Percentiles rank a stretch among this genome's conserved stretches.
phyloP scores from a whole-genome alignment of 2,329 filamentous ascomycete genomes.

The Paecilomyces sp. region DNA sequence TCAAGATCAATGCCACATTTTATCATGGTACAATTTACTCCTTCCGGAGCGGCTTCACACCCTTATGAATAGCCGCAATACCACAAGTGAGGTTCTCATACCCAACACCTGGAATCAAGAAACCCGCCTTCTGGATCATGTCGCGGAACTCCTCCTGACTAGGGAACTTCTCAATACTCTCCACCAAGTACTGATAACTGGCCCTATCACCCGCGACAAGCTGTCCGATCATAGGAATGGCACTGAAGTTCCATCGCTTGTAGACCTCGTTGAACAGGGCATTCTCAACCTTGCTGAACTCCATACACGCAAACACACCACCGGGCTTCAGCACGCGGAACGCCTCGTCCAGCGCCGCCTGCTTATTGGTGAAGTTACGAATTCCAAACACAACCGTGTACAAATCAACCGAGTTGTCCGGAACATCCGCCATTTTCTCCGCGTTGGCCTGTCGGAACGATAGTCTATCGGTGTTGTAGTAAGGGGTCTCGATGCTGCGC shows the following conservation, averaged over 20 bases:
- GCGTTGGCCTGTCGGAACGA: slow-evolving; percentile 86
- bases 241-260: slow-evolving; percentile 91
- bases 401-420: slow-evolving; percentile 70
- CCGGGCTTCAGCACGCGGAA: slow-evolving; percentile 86
- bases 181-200: slow-evolving; percentile 96
- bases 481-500: slow-evolving; percentile 59
- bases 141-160: slow-evolving; percentile 74
- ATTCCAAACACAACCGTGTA: slow-evolving; percentile 99
- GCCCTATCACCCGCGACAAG: slow-evolving; percentile 88
- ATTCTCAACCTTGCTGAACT: slow-evolving; percentile 83
- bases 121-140: slow-evolving; percentile 59
- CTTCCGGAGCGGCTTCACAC: slow-evolving; percentile 62
- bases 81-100: slow-evolving; percentile 90
- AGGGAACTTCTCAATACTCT: slow-evolving; percentile 93
- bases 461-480: slow-evolving; percentile 49
- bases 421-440: slow-evolving; percentile 61
- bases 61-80: slow-evolving; percentile 93
- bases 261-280: slow-evolving; percentile 76
- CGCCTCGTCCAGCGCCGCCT: slow-evolving; percentile 72
- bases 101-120: slow-evolving; percentile 70
- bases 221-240: slow-evolving; percentile 92
- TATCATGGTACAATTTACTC: not conserved
- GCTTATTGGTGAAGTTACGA: slow-evolving; percentile 91
- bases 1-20: not conserved
- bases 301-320: slow-evolving; percentile 91